Conservation (phyloP, 768 basidiomycete species). For the Clathrus columnatus region DNA sequence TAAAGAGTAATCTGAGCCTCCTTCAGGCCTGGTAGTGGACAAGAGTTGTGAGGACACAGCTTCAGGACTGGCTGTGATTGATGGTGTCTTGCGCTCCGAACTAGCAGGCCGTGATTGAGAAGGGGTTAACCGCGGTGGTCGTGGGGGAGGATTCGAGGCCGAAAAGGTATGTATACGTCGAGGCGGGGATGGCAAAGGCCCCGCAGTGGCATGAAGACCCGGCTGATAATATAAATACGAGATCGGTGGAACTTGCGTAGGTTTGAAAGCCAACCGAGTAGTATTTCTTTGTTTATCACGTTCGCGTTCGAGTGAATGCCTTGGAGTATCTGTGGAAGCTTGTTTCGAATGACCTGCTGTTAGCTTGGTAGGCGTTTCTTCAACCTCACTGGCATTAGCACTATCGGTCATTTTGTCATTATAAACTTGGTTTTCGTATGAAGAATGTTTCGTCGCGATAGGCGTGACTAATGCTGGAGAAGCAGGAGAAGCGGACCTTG, state of each 20-base stretch:
- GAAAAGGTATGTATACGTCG: slow-evolving; percentile 21
- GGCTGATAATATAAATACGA: slow-evolving; percentile 14
- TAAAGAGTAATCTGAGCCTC: slow-evolving; percentile 2
- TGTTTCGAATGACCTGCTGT: background rate
- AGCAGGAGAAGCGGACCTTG: slow-evolving; percentile 23
- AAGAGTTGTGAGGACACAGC: background rate
- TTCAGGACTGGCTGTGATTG: background rate
- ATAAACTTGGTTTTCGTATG: too few relatives aligned
- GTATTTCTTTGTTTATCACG: background rate
- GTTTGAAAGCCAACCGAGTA: slow-evolving; percentile 8
- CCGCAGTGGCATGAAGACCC: slow-evolving; percentile 60
- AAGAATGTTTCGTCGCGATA: too few relatives aligned
- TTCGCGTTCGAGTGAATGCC: background rate
- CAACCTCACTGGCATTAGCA: background rate
- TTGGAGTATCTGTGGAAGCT: background rate
- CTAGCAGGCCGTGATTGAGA: slow-evolving; percentile 27
- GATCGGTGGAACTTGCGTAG: background rate
- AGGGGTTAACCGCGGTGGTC: slow-evolving; percentile 51
- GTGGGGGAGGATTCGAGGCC: slow-evolving; percentile 41
- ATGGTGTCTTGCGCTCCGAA: slow-evolving; percentile 14
- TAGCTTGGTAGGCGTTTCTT: background rate
- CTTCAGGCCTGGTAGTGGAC: background rate
- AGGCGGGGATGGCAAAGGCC: slow-evolving; percentile 65
- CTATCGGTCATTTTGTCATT: too few relatives aligned
- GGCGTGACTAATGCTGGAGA: slow-evolving; percentile 5